A percentile compares a stretch with the other conserved stretches of the same genome.
Evolutionary conservation across 2,329 filamentous ascomycete species (phyloP).

Genomic region (Claviceps sp.): DNA sequence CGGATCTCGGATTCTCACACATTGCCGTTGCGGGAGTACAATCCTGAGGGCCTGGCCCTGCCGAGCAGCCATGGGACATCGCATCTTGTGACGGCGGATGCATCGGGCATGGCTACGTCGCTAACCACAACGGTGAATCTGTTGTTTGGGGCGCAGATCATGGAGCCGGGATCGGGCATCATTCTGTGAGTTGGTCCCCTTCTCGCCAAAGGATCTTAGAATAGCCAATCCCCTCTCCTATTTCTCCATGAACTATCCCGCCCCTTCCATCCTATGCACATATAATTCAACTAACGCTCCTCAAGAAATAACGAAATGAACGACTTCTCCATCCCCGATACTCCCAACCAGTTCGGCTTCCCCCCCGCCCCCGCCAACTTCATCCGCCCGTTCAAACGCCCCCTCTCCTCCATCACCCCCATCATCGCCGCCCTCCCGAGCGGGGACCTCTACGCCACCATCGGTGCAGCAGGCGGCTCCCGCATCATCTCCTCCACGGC

Average conservation of each 20-base stretch:
- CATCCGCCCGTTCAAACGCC: constrained; percentile 67
- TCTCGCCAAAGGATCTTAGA: not conserved
- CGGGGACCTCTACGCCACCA: constrained; percentile 50
- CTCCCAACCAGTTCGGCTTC: constrained; percentile 73
- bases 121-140: constrained; percentile 83
- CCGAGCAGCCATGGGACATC: constrained; percentile 62
- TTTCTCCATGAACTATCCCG: not conserved
- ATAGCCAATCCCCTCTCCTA: not conserved
- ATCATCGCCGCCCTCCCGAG: constrained; percentile 55
- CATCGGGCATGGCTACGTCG: constrained; percentile 60
- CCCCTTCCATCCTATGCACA: not conserved
- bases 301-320: constrained; percentile 49
- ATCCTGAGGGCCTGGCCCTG: constrained; percentile 52
- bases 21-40: constrained; percentile 59
- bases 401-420: constrained; percentile 70
- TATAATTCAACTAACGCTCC: not conserved
- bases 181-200: constrained; percentile 39
- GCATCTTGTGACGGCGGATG: constrained; percentile 60
- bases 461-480: constrained; percentile 69
- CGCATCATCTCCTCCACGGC: constrained; percentile 72
- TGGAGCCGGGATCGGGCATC: constrained; percentile 71
- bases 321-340: constrained; percentile 76
- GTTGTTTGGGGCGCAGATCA: constrained; percentile 65
- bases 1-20: constrained; percentile 63
- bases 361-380: constrained; percentile 70